These are phyloP conservation scores for Cryptosporidium sp. DNA, from an alignment of 169 alveolate species.

Conservation along the genomic window DNA sequence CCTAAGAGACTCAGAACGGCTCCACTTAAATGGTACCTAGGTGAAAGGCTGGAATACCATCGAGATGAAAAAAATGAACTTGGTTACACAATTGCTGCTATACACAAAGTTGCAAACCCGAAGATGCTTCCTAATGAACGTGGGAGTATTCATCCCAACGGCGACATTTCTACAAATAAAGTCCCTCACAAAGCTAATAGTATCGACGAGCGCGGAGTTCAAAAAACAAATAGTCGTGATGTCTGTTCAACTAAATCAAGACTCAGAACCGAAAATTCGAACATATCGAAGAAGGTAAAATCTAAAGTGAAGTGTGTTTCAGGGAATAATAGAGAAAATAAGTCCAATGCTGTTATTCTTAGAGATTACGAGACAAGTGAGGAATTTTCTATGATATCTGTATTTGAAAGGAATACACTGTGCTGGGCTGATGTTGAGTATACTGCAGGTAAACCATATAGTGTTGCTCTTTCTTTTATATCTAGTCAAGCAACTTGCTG, in stretches of 20 bases:
- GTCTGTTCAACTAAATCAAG: neutral
- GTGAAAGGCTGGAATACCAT: slow-evolving; percentile 71
- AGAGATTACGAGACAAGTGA: slow-evolving; percentile 17
- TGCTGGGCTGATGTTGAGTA: slow-evolving; percentile 76
- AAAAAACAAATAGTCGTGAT: neutral
- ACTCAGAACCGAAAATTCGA: neutral
- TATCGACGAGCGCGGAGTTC: neutral
- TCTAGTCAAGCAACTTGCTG: slow-evolving; percentile 76
- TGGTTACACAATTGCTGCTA: slow-evolving; percentile 73
- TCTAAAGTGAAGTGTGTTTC: neutral
- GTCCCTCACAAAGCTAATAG: neutral
- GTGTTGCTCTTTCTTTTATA: slow-evolving; percentile 68
- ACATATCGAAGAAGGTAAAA: neutral
- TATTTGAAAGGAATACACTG: slow-evolving; percentile 35
- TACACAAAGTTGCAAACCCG: slow-evolving; percentile 71
- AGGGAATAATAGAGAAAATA: neutral
- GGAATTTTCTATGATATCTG: slow-evolving; percentile 54
- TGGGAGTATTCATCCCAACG: slow-evolving; percentile 62
- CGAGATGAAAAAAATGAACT: slow-evolving; percentile 68
- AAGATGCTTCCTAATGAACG: slow-evolving; percentile 73
- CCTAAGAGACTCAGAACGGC: slow-evolving; percentile 70
- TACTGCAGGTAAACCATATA: slow-evolving; percentile 63
- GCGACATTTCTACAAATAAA: neutral
- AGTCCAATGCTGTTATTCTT: slow-evolving; percentile 56
- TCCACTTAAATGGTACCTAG: slow-evolving; percentile 69